Base-by-base conservation (phyloP, 78 protist species). In the slime mould (Dictyostelium discoideum) region DNA sequence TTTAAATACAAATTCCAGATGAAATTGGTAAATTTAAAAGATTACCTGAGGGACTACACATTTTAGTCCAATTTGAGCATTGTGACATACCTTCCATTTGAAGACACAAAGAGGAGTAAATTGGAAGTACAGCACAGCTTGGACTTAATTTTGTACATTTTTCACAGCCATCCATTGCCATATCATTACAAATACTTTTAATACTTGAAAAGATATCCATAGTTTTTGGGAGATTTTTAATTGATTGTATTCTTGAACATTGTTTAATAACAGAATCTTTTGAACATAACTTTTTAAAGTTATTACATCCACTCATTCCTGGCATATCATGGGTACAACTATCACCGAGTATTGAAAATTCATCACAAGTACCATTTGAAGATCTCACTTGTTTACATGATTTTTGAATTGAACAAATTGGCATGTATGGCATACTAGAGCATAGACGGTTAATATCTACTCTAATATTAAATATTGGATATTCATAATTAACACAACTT, bases 321-420 rank as follows among this genome's bases (percentile, higher is more conserved):
- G 88, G 84, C 95, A 92, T 92, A 57, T 92, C 95, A 24, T 81
- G 24, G 4, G 4, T 37, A 9, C 95, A 92, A 37, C 65, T 29
- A 24, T 92, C 88, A 10, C 80, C 85, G 7, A 92, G 60, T 20
- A 92, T 2, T 42, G 85, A 63, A 18, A 80, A 92, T 67, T 80
- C 65, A 0, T 76, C 4, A 18, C 95, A 92, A 16, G 65, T 57
- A 37, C 85, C 92, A 82, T 29, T 57, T 3, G 60, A 8, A 1
- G 22, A 37, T 32, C 20, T 48, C 0, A 6, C 29, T 16, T 22
- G 5, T 16, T 67, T 10, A 32, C 95, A 92, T 48, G n/a, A 2
- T 8, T 5, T 40, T 24, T 82, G 60, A 18, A 92, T 5, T 2
- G 88, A 18, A 60, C 95, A 92, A 9, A 84, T 80, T 77, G 87